phyloP scores from a whole-genome alignment of 208 protist genomes.

The Acanthamoeba healyi region DNA sequence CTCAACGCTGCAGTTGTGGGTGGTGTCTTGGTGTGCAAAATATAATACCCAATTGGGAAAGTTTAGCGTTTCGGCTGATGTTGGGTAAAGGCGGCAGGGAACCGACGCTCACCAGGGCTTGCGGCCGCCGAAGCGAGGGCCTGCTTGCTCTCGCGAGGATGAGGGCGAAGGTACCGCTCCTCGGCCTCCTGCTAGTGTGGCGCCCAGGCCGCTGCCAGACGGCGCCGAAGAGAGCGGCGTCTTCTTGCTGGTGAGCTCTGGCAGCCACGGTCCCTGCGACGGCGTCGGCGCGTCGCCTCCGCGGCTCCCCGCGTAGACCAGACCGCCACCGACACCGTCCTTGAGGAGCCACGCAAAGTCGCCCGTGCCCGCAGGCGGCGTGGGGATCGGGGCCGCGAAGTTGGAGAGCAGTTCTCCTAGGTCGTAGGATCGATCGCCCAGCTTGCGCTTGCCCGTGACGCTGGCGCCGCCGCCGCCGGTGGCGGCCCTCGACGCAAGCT shows the following conservation, averaged over 20 bases:
- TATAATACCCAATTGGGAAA: too few species aligned
- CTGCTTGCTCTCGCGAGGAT: not conserved
- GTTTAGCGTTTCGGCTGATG: not conserved
- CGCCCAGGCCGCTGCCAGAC: not conserved
- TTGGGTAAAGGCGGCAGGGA: not conserved
- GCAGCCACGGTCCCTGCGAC: not conserved
- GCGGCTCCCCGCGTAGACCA: not conserved
- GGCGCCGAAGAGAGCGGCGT: not conserved
- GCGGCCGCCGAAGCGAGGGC: too few species aligned
- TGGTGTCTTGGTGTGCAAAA: too few species aligned
- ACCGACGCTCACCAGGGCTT: not conserved
- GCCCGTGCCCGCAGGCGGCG: conserved; percentile 1
- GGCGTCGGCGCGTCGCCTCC: not conserved
- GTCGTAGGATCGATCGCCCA: conserved; percentile 23
- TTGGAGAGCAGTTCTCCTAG: conserved; percentile 50
- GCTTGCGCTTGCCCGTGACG: not conserved
- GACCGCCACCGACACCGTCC: conserved; percentile 24
- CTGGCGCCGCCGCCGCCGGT: not conserved
- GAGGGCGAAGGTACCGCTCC: too few species aligned
- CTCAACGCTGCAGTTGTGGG: too few species aligned
- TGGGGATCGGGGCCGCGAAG: conserved; percentile 30
- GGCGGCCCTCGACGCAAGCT: not conserved
- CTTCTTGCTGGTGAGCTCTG: not conserved
- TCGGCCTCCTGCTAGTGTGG: too few species aligned
- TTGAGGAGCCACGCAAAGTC: conserved; percentile 52